Evolutionary conservation across 23 red algal species (phyloP), one percentile per base, ranked within the genome.

Genomic region (Chondrus crispus): DNA sequence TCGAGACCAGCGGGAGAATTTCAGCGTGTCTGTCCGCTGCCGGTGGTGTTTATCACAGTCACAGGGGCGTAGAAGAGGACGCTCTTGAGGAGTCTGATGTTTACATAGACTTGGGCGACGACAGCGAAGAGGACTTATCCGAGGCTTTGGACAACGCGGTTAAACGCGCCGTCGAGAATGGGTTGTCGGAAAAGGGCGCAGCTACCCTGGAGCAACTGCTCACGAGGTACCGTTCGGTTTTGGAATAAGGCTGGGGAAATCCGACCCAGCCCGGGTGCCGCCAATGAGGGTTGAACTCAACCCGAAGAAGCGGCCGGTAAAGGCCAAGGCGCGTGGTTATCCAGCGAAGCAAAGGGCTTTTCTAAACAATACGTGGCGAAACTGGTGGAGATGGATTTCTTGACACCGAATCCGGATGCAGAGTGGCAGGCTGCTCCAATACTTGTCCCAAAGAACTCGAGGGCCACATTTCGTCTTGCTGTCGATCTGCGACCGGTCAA

Each of bases 211-310:
- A 12, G 13, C 12, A 20, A 14, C 12, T 55, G 50, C 12, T 55
- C 20, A 55, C 12, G 13, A 20, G 20, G 50, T 55, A 14, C 50
- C 12, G 20, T 12, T 55, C 50, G 20, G 20, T 55, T 55, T 55
- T 55, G 13, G 50, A 55, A 12, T 55, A 20, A 55, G 50, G 50
- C 68, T 90, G 51, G 69, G 72, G 42, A 79, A 80, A 77, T 42
- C 48, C 72, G 85, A 80, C 37, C 87, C 87, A 51, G 73, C 74
- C 57, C 22, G 33, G 46, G 41, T 91, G 41, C 53, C 87, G 63
- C 87, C 70, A 10, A 80, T 81, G 73, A 58, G 35, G 73, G 71
- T 80, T 55, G 81, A 80, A 32, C 44, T 81, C 4, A 48, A 91
- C 49, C 87, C 74, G 12, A 28, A 82, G 37, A 81, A 70, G 52